Evolutionary conservation across 164 flowering plant species (phyloP).

Genomic region (Houttuynia cordata): DNA sequence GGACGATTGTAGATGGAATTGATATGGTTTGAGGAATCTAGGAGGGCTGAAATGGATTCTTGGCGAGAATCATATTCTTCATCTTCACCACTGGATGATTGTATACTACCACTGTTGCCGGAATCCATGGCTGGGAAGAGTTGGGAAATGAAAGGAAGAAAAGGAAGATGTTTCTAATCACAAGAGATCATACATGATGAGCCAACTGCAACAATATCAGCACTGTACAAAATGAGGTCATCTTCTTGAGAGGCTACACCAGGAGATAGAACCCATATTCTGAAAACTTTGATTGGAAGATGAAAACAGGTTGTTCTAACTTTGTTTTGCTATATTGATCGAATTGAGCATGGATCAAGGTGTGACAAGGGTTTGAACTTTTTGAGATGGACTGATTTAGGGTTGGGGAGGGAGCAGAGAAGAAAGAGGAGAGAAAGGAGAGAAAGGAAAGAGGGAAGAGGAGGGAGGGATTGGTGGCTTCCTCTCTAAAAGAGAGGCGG

Average conservation of each 20-base stretch:
- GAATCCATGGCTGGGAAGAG: constrained; percentile 40
- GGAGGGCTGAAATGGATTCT: constrained; percentile 24
- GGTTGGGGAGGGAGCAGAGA: constrained; percentile 3
- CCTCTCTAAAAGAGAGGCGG: constrained; percentile 30
- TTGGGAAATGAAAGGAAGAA: constrained; percentile 1
- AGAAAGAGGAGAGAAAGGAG: too few relatives aligned
- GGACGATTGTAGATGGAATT: constrained; percentile 8
- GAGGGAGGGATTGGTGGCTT: background rate
- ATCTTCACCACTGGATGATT: constrained; percentile 55
- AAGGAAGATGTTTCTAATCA: background rate
- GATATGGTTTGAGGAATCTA: constrained; percentile 9
- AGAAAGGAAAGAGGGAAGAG: constrained; percentile 1
- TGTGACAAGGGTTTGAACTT: constrained; percentile 4
- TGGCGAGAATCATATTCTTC: constrained; percentile 44
- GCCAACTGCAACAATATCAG: constrained; percentile 8
- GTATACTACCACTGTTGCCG: constrained; percentile 47
- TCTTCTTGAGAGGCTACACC: constrained; percentile 14
- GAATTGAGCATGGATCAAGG: background rate
- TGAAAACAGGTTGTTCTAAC: constrained; percentile 7
- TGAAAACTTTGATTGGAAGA: constrained; percentile 23
- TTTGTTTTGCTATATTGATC: constrained; percentile 2
- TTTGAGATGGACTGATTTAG: constrained; percentile 5
- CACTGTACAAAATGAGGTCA: constrained; percentile 5
- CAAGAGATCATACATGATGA: background rate
- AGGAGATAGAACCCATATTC: constrained; percentile 27